Evolutionary conservation across 805 yeast genomes (phyloP).

Genomic region (Brettanomyces sp.): DNA sequence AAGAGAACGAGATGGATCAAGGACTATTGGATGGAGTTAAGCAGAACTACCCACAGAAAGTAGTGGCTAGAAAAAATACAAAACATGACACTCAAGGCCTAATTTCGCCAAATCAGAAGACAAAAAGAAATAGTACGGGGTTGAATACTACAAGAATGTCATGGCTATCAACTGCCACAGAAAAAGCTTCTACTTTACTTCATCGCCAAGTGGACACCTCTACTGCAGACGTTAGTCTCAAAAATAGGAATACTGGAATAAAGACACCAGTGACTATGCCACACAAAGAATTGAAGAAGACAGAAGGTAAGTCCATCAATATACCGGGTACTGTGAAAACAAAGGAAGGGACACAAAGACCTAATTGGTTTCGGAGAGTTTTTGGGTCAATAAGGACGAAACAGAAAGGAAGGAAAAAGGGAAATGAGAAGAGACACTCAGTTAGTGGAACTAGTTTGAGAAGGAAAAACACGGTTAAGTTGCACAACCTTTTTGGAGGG

Average conservation of each 20-base stretch:
- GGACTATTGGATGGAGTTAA: not conserved
- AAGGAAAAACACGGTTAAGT: not conserved
- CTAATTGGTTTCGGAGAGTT: slow-evolving; percentile 16
- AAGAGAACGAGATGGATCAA: slow-evolving; percentile 6
- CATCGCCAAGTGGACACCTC: not conserved
- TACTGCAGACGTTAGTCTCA: not conserved
- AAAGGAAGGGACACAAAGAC: slow-evolving; percentile 4
- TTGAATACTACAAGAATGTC: not conserved
- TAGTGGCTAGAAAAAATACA: too few species aligned
- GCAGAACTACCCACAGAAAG: too few species aligned
- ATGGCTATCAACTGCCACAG: not conserved
- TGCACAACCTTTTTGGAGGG: not conserved
- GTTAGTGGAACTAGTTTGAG: not conserved
- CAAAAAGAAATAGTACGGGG: too few species aligned
- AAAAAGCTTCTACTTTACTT: not conserved
- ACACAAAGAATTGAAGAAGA: not conserved
- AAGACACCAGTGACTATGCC: not conserved
- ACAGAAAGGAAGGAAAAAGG: slow-evolving; percentile 4
- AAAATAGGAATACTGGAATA: not conserved
- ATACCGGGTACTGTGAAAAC: not conserved
- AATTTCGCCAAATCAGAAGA: too few species aligned
- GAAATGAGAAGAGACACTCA: not conserved
- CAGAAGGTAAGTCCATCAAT: not conserved
- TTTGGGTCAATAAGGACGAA: slow-evolving; percentile 1
- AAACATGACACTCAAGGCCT: too few species aligned